Conservation (phyloP, 2,329 filamentous ascomycete genomes). For the Capronia epimyces region DNA sequence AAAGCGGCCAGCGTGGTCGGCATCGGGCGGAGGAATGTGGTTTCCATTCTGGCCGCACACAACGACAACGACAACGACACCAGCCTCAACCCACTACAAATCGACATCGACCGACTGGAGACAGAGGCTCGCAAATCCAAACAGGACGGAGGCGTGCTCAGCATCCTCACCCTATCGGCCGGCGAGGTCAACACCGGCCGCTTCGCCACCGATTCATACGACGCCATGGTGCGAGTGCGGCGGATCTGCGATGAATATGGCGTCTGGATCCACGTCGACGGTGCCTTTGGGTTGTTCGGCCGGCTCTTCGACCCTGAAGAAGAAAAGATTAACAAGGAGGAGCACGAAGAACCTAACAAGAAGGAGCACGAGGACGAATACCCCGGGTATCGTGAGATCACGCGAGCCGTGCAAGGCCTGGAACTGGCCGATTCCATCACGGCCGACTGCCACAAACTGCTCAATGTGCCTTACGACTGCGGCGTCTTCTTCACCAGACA, state of each 20-base stretch:
- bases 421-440: slow-evolving; percentile 84
- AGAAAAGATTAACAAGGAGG: slow-evolving; percentile 44
- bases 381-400: slow-evolving; percentile 53
- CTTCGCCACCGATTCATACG: slow-evolving; percentile 58
- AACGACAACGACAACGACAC: not conserved
- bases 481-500: slow-evolving; percentile 80
- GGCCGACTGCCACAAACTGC: slow-evolving; percentile 81
- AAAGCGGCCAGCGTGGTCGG: slow-evolving; percentile 82
- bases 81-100: slow-evolving; percentile 52
- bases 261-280: slow-evolving; percentile 87
- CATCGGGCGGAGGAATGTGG: slow-evolving; percentile 64
- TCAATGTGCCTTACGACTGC: slow-evolving; percentile 92
- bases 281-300: slow-evolving; percentile 80
- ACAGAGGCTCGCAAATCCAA: slow-evolving; percentile 46
- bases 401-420: slow-evolving; percentile 54
- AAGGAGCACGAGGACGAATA: slow-evolving; percentile 40
- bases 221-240: slow-evolving; percentile 57
- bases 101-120: slow-evolving; percentile 65
- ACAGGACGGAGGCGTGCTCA: slow-evolving; percentile 48
- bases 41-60: slow-evolving; percentile 44
- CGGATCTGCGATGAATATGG: slow-evolving; percentile 64
- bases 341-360: too few relatives aligned
- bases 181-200: slow-evolving; percentile 87
- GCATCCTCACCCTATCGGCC: slow-evolving; percentile 73
- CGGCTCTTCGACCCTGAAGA: slow-evolving; percentile 53